Evolutionary conservation across 2,329 filamentous ascomycete species (phyloP).

Genomic region (Colletotrichum euphorbiae): DNA sequence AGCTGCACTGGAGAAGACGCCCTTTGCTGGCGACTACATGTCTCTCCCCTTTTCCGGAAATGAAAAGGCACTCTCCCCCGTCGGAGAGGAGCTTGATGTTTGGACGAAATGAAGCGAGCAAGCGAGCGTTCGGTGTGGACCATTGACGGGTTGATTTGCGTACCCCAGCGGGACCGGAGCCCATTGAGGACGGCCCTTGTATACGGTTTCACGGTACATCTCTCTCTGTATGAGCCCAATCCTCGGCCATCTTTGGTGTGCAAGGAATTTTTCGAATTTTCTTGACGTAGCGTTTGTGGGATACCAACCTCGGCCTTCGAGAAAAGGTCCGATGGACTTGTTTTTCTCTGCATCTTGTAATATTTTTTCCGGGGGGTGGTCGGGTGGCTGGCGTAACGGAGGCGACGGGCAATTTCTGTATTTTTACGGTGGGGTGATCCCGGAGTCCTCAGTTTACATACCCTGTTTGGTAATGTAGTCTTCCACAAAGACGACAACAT

Average conservation of each 20-base stretch:
- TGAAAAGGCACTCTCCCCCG: constrained; percentile 26
- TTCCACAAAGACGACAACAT: constrained; percentile 12
- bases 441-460: constrained; percentile 20
- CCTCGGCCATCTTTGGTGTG: constrained; percentile 7
- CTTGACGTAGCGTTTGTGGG: constrained; percentile 22
- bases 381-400: constrained; percentile 25
- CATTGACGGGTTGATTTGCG: constrained; percentile 16
- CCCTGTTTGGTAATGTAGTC: constrained; percentile 38
- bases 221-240: constrained; percentile 27
- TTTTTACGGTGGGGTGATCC: background rate
- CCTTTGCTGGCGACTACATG: constrained; percentile 34
- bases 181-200: background rate
- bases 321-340: constrained; percentile 20
- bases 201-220: constrained; percentile 32
- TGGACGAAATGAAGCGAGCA: constrained; percentile 27
- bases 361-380: constrained; percentile 3
- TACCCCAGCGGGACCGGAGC: background rate
- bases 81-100: constrained; percentile 33
- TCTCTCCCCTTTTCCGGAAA: constrained; percentile 23
- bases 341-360: constrained; percentile 27
- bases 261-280: background rate
- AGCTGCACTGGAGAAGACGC: constrained; percentile 24
- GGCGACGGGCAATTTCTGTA: constrained; percentile 1
- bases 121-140: constrained; percentile 31
- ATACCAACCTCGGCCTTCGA: constrained; percentile 35